Evolutionary conservation across 345 rosid species (phyloP), one percentile per base, ranked within the genome.

Genomic region (Draba incana): DNA sequence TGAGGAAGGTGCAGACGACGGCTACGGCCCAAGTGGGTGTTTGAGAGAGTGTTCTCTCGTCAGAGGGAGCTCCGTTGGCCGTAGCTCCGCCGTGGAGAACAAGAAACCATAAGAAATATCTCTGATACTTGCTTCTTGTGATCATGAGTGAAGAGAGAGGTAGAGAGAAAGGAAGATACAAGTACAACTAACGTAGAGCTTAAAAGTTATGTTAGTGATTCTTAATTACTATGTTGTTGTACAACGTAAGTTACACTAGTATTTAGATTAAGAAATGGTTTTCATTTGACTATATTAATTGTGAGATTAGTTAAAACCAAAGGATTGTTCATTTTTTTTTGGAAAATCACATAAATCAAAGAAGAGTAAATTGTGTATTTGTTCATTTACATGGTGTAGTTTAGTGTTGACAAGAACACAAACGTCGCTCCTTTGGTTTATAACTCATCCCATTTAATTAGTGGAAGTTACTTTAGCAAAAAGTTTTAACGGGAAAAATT

Each of bases 11-110:
- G 77, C 90, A 91, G 69, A 94, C 89, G 14, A 75, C 45, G 6
- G 96, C 89, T 4, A 94, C 97, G 0, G 96, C 99, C 99, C 99
- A 91, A 30, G 99, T 94, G 2, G 97, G 86, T 27, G 96, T 91
- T 75, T 85, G 90, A 75, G 81, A 78, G 45, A 94, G 95, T 71
- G 78, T 31, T 72, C 87, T 87, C 66, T 68, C 69, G 45, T 59
- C 59, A 6, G 70, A 69, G 54, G 74, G 20, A 75, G 54, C 49
- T 62, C 28, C 62, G 8, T 57, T 37, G 31, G 39, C 55, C 2
- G 38, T 37, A 60, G 57, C 60, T 48, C 60, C 78, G 5, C 48
- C 33, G 12, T 68, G 64, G 15, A 75, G 16, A 45, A 49, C 12
- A 13, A 75, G 57, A 74, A 74, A 52, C 68, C 72, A 61, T 66